Percentiles rank a stretch among this genome's conserved stretches.
Evolutionary conservation across 2,329 filamentous ascomycete species (phyloP).

Genomic region (Xylariales sp.): DNA sequence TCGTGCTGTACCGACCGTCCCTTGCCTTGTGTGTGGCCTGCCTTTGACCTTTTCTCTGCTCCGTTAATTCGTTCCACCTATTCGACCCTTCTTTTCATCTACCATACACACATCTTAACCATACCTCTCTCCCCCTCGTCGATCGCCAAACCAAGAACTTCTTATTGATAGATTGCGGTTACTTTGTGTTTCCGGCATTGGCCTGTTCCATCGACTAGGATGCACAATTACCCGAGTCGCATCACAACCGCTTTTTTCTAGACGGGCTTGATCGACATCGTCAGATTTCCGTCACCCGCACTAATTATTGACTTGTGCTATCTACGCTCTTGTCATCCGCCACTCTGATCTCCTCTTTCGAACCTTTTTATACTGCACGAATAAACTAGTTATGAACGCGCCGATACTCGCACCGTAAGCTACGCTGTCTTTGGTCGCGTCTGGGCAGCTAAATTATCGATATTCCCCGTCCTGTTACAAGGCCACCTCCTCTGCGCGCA

Average conservation of each 20-base stretch:
- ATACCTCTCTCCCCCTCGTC: neutral
- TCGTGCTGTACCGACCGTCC: conserved; percentile 17
- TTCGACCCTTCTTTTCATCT: conserved; percentile 32
- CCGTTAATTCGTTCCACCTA: conserved; percentile 29
- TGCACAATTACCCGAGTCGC: conserved; percentile 31
- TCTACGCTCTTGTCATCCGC: conserved; percentile 6
- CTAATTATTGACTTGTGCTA: conserved; percentile 3
- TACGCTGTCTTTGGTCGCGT: conserved; percentile 23
- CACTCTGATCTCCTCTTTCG: neutral
- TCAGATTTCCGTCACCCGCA: conserved; percentile 20
- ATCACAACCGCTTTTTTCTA: conserved; percentile 19
- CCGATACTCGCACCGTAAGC: neutral
- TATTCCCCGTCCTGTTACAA: conserved; percentile 3
- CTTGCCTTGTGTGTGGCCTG: conserved; percentile 24
- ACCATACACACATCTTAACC: conserved; percentile 22
- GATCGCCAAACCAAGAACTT: neutral
- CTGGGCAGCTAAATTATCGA: neutral
- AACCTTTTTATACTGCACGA: neutral
- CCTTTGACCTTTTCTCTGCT: conserved; percentile 35
- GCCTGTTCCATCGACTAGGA: conserved; percentile 4
- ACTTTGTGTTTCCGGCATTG: conserved; percentile 3
- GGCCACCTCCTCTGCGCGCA: conserved; percentile 22
- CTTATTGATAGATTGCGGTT: conserved; percentile 19
- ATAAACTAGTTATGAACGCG: neutral
- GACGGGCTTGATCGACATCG: conserved; percentile 17